Percentiles rank a stretch among this genome's conserved stretches.
Evolutionary conservation across 768 basidiomycete genomes (phyloP).

Genomic region (Pleurotus djamor): DNA sequence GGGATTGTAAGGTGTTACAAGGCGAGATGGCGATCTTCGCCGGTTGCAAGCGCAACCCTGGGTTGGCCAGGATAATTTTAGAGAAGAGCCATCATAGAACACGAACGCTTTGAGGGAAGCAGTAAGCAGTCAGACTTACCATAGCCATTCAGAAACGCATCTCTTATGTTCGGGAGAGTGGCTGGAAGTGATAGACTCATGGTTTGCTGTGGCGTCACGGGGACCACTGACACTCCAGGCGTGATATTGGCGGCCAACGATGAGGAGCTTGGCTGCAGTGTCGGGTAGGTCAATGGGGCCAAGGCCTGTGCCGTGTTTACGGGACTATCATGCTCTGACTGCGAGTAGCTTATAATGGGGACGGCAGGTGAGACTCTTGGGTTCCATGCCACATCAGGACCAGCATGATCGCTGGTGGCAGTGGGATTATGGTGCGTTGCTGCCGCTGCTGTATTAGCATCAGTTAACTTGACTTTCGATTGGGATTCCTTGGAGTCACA

Average conservation of each 20-base stretch:
- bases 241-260: conserved; percentile 6
- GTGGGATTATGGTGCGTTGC: conserved; percentile 1
- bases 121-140: conserved; percentile 9
- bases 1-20: neutral
- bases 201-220: conserved; percentile 16
- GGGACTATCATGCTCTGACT: conserved; percentile 33
- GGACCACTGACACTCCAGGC: conserved; percentile 12
- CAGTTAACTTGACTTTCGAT: neutral
- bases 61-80: conserved; percentile 22
- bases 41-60: conserved; percentile 21
- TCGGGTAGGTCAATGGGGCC: conserved; percentile 39
- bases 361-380: conserved; percentile 26
- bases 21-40: conserved; percentile 11
- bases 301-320: conserved; percentile 26
- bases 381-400: conserved; percentile 30
- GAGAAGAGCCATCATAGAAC: conserved; percentile 19
- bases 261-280: conserved; percentile 31
- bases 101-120: neutral
- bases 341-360: conserved; percentile 36
- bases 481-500: conserved; percentile 13
- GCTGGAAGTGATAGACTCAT: conserved; percentile 15
- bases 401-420: conserved; percentile 15
- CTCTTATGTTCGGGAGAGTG: conserved; percentile 27
- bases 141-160: conserved; percentile 35
- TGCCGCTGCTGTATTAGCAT: neutral